Evolutionary conservation across 2,329 filamentous ascomycete species (phyloP).

Genomic region (Cucurbitaria berberidis): DNA sequence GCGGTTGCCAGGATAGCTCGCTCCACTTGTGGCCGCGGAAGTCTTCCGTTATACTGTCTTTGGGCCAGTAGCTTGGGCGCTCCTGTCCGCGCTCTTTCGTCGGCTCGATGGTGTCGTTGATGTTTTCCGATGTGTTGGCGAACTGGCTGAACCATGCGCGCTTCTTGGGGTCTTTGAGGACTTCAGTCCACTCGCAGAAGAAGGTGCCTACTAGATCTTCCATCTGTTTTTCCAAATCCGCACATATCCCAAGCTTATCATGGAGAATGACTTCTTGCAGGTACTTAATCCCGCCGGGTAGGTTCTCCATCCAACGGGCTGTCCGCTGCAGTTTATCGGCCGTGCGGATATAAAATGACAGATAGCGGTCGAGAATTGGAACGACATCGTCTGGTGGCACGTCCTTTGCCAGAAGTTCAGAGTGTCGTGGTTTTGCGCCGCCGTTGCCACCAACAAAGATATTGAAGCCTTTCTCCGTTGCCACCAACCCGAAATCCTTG

Average conservation of each 20-base stretch:
- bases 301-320: slow-evolving; percentile 82
- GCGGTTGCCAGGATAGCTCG: slow-evolving; percentile 76
- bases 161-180: slow-evolving; percentile 71
- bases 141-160: slow-evolving; percentile 80
- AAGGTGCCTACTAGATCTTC: slow-evolving; percentile 79
- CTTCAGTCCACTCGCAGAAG: slow-evolving; percentile 93
- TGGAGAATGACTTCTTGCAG: slow-evolving; percentile 81
- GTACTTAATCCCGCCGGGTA: slow-evolving; percentile 84
- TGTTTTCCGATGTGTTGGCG: slow-evolving; percentile 76
- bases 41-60: slow-evolving; percentile 69
- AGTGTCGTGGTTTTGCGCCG: slow-evolving; percentile 81
- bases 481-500: slow-evolving; percentile 92
- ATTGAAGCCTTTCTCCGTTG: slow-evolving; percentile 92
- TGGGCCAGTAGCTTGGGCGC: slow-evolving; percentile 79
- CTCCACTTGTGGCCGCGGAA: slow-evolving; percentile 75
- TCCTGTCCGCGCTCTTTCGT: slow-evolving; percentile 74
- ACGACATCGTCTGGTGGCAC: slow-evolving; percentile 83
- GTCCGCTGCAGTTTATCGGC: slow-evolving; percentile 90
- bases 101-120: slow-evolving; percentile 70
- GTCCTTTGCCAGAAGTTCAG: slow-evolving; percentile 84
- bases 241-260: slow-evolving; percentile 84
- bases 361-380: slow-evolving; percentile 83
- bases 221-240: slow-evolving; percentile 87
- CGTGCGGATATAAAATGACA: slow-evolving; percentile 93
- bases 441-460: slow-evolving; percentile 91